Evolutionary conservation across 306 rosid genomes (phyloP).

Genomic region (Quercus wislizeni): DNA sequence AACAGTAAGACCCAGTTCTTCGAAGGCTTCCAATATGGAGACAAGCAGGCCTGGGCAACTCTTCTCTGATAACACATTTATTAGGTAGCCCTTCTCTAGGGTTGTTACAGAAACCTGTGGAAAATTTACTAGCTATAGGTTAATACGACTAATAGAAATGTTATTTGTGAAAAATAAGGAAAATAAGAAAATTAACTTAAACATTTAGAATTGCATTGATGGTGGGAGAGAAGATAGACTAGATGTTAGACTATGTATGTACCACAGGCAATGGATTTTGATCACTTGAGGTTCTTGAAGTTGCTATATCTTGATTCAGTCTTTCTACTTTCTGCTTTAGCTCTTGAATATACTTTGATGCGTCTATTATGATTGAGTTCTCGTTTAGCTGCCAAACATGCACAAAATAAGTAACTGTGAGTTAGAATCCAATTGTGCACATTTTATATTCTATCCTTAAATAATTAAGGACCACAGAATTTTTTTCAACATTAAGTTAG

Average conservation of each 20-base stretch:
- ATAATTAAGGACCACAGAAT: too few species aligned
- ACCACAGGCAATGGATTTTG: slow-evolving; percentile 69
- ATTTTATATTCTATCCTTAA: neutral
- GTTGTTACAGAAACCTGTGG: slow-evolving; percentile 85
- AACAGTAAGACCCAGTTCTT: slow-evolving; percentile 80
- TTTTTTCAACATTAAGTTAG: too few species aligned
- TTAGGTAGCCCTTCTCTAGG: slow-evolving; percentile 76
- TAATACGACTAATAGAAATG: neutral
- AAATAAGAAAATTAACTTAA: neutral
- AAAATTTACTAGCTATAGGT: neutral
- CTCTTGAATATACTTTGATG: slow-evolving; percentile 84
- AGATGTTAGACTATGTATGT: neutral
- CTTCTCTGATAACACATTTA: slow-evolving; percentile 65
- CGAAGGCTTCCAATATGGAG: slow-evolving; percentile 75
- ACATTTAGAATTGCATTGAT: neutral
- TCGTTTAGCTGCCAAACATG: slow-evolving; percentile 54
- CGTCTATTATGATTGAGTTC: slow-evolving; percentile 81
- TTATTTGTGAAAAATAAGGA: neutral
- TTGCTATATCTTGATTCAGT: slow-evolving; percentile 64
- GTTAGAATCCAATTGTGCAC: neutral
- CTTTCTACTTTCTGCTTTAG: slow-evolving; percentile 80
- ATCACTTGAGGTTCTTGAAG: slow-evolving; percentile 54
- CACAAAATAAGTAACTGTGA: neutral
- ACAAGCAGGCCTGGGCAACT: slow-evolving; percentile 85
- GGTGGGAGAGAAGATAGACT: neutral